Evolutionary conservation across 2,329 filamentous ascomycete genomes (phyloP).

Genomic region (Fusarium austroafricanum): DNA sequence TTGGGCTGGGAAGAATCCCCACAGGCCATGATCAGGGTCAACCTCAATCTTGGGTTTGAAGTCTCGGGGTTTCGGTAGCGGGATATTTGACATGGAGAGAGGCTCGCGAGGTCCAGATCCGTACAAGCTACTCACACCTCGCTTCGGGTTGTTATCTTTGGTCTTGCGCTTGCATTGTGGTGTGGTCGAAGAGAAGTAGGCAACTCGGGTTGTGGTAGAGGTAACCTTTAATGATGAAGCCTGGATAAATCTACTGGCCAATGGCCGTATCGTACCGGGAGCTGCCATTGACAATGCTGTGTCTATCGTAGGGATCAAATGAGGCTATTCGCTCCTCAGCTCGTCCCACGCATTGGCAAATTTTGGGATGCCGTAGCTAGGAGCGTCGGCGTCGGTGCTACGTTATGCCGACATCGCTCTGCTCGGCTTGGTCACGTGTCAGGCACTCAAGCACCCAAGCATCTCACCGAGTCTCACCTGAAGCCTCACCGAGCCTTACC

Average conservation of each 20-base stretch:
- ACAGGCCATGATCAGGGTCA: slow-evolving; percentile 86
- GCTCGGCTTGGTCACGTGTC: slow-evolving; percentile 11
- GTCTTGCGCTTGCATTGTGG: slow-evolving; percentile 61
- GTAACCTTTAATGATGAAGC: slow-evolving; percentile 28
- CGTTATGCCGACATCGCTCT: slow-evolving; percentile 8
- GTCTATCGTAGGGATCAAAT: slow-evolving; percentile 30
- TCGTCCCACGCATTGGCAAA: slow-evolving; percentile 37
- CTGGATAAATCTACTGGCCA: slow-evolving; percentile 42
- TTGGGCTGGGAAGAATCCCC: slow-evolving; percentile 86
- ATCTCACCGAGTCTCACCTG: slow-evolving; percentile 23
- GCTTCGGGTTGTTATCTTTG: slow-evolving; percentile 81
- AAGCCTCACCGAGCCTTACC: slow-evolving; percentile 34
- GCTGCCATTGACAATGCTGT: slow-evolving; percentile 47
- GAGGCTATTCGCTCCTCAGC: slow-evolving; percentile 40
- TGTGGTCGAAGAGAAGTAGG: slow-evolving; percentile 66
- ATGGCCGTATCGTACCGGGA: slow-evolving; percentile 45
- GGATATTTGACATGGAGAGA: slow-evolving; percentile 77
- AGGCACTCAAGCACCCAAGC: accelerated
- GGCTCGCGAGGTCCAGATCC: slow-evolving; percentile 79
- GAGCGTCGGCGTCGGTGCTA: slow-evolving; percentile 28
- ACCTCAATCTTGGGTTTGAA: slow-evolving; percentile 68
- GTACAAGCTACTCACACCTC: slow-evolving; percentile 85
- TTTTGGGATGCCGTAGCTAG: slow-evolving; percentile 32
- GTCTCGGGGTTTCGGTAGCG: slow-evolving; percentile 77
- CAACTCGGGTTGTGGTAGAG: slow-evolving; percentile 25